Evolutionary conservation across 768 basidiomycete genomes (phyloP).

Genomic region (Hydnum rufescens): DNA sequence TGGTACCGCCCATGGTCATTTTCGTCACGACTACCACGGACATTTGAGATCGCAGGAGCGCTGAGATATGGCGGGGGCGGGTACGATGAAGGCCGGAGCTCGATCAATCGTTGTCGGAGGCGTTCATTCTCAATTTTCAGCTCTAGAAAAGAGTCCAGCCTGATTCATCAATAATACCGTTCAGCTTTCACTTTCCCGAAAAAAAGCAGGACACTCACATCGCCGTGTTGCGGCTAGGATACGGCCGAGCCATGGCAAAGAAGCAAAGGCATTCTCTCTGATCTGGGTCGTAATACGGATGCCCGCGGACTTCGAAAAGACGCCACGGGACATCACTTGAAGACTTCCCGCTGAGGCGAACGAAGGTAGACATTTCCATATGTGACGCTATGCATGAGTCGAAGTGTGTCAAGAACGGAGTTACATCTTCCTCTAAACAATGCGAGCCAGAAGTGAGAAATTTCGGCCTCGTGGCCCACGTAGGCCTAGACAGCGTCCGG

Average conservation of each 20-base stretch:
- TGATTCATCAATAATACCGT: too few relatives aligned
- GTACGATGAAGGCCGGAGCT: constrained; percentile 1
- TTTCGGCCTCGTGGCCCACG: constrained; percentile 12
- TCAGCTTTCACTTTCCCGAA: background rate
- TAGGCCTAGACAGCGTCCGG: background rate
- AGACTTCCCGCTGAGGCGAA: constrained; percentile 28
- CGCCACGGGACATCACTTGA: constrained; percentile 14
- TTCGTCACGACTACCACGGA: background rate
- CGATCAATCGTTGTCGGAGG: constrained; percentile 33
- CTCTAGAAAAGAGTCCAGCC: constrained; percentile 36
- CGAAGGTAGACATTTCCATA: constrained; percentile 35
- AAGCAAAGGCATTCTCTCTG: constrained; percentile 43
- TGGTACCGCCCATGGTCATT: too few relatives aligned
- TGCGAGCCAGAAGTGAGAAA: constrained; percentile 13
- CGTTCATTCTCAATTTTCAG: constrained; percentile 77
- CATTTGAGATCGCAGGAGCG: constrained; percentile 2
- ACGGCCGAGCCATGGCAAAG: constrained; percentile 58
- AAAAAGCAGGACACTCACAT: constrained; percentile 26
- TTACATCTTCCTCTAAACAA: constrained; percentile 10
- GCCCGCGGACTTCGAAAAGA: constrained; percentile 53
- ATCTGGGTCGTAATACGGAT: constrained; percentile 28
- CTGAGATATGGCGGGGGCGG: constrained; percentile 1
- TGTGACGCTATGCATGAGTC: constrained; percentile 23
- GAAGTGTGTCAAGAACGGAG: constrained; percentile 20
- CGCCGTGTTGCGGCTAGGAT: constrained; percentile 50